These are phyloP conservation scores for Saururus chinensis DNA, from an alignment of 164 flowering plant genomes.

Conservation along the genomic window DNA sequence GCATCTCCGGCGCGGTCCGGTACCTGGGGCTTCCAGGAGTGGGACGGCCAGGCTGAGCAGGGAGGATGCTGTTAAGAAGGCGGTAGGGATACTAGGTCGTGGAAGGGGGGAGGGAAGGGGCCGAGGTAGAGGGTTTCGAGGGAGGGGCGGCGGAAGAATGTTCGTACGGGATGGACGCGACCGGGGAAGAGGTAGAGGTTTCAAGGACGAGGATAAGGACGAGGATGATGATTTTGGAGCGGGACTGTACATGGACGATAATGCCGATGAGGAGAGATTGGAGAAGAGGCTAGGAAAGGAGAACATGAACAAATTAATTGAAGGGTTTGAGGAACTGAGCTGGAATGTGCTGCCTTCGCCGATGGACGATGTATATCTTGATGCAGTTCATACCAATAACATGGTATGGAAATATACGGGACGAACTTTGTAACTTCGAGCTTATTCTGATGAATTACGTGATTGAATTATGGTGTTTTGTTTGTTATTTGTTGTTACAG, in stretches of 20 bases:
- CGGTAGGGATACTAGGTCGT: conserved; percentile 29
- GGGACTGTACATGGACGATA: conserved; percentile 37
- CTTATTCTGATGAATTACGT: neutral
- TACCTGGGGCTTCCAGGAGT: no score
- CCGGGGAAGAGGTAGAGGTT: neutral
- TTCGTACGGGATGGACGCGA: neutral
- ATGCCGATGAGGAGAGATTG: conserved; percentile 53
- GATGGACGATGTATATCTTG: conserved; percentile 37
- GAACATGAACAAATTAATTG: conserved; percentile 33
- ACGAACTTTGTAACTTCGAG: neutral
- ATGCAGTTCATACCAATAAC: conserved; percentile 49
- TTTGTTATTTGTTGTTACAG: conserved; percentile 26
- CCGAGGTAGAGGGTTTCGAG: no score
- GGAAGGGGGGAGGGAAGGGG: conserved; percentile 14
- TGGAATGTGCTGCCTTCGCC: conserved; percentile 51
- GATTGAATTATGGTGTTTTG: neutral
- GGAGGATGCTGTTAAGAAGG: conserved; percentile 32
- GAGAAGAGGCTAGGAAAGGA: conserved; percentile 45
- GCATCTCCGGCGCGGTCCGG: no score
- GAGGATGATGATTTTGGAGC: conserved; percentile 18
- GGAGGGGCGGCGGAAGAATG: no score
- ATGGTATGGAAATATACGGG: conserved; percentile 22
- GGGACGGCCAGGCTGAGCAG: conserved; percentile 10
- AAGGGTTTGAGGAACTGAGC: conserved; percentile 51
- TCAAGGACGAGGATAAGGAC: conserved; percentile 17